phyloP scores from a whole-genome alignment of 78 protist genomes.

The Pelomyxa schiedti region DNA sequence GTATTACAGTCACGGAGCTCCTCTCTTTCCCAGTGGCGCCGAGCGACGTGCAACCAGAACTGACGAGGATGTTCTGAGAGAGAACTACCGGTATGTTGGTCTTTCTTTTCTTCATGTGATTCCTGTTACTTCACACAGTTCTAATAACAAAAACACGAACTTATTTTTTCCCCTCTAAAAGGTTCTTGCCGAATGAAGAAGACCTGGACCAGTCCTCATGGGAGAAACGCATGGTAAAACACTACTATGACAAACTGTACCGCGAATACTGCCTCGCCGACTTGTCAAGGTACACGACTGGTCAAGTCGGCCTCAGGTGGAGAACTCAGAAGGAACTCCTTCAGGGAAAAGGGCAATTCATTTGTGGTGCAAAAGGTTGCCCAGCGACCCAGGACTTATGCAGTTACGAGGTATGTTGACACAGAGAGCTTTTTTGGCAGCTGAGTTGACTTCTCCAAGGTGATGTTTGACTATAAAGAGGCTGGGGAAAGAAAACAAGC shows the following conservation, averaged over 20 bases:
- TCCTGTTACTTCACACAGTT: not conserved
- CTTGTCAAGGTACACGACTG: slow-evolving; percentile 30
- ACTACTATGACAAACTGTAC: slow-evolving; percentile 61
- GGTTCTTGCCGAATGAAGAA: not conserved
- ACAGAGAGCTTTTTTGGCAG: too few species aligned
- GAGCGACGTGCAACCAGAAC: too few species aligned
- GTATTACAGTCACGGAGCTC: not conserved
- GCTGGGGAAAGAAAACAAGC: not conserved
- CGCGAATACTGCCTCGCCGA: slow-evolving; percentile 65
- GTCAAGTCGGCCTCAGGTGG: slow-evolving; percentile 67
- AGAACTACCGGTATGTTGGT: not conserved
- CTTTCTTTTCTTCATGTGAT: not conserved
- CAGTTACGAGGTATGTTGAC: not conserved
- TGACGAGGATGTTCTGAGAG: not conserved
- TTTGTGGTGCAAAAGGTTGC: slow-evolving; percentile 46
- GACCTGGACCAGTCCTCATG: slow-evolving; percentile 11
- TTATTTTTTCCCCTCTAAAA: not conserved
- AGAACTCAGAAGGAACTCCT: slow-evolving; percentile 62
- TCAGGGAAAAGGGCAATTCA: slow-evolving; percentile 61
- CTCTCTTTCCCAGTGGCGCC: not conserved
- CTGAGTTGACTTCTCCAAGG: not conserved
- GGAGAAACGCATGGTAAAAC: slow-evolving; percentile 55
- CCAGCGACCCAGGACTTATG: not conserved
- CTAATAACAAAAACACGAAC: not conserved
- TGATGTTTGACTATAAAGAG: not conserved